Evolutionary conservation across 441 rosid species (phyloP).

Genomic region (Melastoma candidum): DNA sequence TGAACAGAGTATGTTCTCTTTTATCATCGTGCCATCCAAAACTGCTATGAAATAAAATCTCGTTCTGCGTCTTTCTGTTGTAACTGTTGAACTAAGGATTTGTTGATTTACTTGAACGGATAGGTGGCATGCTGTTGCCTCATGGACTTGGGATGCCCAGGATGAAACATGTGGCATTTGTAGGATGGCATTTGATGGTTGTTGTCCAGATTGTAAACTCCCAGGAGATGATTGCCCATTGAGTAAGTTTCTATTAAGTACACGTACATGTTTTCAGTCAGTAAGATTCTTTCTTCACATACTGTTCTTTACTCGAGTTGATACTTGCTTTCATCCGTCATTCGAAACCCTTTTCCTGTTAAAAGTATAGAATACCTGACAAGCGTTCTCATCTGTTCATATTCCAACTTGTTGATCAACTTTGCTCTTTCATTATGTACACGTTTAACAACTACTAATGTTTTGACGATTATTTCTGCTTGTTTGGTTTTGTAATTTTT

Average conservation of each 20-base stretch:
- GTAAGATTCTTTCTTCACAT: no score
- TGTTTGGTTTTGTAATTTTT: no score
- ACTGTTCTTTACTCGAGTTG: not conserved
- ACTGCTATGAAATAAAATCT: not conserved
- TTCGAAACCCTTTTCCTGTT: not conserved
- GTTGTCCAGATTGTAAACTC: constrained; percentile 85
- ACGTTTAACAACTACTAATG: no score
- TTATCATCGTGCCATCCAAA: not conserved
- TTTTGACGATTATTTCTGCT: no score
- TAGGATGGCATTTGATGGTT: constrained; percentile 96
- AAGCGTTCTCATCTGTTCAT: no score
- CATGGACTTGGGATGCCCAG: constrained; percentile 97
- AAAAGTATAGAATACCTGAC: no score
- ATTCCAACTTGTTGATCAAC: no score
- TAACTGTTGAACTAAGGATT: not conserved
- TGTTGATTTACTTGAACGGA: not conserved
- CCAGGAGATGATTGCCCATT: constrained; percentile 92
- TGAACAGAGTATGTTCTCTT: constrained; percentile 39
- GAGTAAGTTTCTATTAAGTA: constrained; percentile 32
- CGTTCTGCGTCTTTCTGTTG: not conserved
- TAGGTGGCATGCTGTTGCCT: constrained; percentile 91
- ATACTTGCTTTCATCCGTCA: not conserved
- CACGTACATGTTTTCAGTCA: not conserved
- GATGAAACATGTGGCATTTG: constrained; percentile 97
- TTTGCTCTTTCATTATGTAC: no score